Evolutionary conservation across 345 rosid species (phyloP).

Genomic region (Ceriops zippeliana): DNA sequence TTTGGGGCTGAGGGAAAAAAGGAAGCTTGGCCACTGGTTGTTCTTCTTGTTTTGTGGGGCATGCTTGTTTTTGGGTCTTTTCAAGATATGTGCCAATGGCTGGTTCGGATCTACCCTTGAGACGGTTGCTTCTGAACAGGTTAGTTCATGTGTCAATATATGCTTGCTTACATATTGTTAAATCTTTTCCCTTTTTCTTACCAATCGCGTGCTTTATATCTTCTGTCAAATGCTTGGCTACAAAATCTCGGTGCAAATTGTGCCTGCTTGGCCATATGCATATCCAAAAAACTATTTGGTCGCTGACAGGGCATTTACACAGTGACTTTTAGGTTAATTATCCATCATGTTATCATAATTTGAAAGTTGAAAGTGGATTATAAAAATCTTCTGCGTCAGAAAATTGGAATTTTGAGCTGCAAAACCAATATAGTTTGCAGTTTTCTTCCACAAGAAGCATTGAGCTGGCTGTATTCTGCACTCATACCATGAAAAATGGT

Average conservation of each 20-base stretch:
- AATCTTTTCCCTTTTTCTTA: neutral
- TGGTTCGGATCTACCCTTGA: conserved; percentile 89
- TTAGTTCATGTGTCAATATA: neutral
- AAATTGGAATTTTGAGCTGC: too few species aligned
- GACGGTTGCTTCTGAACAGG: conserved; percentile 49
- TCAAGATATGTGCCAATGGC: conserved; percentile 79
- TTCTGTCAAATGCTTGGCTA: too few species aligned
- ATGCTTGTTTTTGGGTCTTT: conserved; percentile 79
- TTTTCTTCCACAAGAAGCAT: neutral
- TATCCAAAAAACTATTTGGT: neutral
- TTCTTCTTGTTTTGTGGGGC: conserved; percentile 68
- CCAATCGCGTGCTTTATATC: neutral
- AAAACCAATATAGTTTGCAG: neutral
- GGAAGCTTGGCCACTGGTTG: conserved; percentile 79
- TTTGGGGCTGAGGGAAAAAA: conserved; percentile 64
- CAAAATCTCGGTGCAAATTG: too few species aligned
- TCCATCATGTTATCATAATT: too few species aligned
- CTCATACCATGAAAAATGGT: too few species aligned
- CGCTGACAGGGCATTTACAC: too few species aligned
- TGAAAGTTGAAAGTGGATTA: too few species aligned
- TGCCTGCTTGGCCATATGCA: too few species aligned
- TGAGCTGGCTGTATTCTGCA: neutral
- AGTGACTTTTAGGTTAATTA: too few species aligned
- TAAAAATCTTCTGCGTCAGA: too few species aligned
- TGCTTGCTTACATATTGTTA: neutral